Evolutionary conservation across 257 asterid genomes (phyloP).

Genomic region (Orobanche coerulescens): DNA sequence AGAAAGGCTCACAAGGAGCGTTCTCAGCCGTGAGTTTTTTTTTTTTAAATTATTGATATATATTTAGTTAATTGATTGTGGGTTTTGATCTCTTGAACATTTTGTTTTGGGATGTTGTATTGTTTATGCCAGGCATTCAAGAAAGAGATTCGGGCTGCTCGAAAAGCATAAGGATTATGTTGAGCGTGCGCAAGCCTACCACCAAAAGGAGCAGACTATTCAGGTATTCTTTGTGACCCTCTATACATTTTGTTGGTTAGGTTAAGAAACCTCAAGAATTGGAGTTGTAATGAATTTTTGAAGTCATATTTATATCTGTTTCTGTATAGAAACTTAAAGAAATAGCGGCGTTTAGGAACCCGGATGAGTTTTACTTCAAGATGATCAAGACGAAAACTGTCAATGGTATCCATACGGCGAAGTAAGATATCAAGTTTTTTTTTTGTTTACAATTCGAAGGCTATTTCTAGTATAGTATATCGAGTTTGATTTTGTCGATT

Average conservation of each 20-base stretch:
- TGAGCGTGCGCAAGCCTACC: slow-evolving; percentile 58
- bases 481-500: slow-evolving; percentile 19
- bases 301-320: not conserved
- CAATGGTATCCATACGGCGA: slow-evolving; percentile 57
- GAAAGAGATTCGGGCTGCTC: slow-evolving; percentile 67
- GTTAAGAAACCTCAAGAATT: not conserved
- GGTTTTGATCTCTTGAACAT: not conserved
- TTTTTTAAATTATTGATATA: not conserved
- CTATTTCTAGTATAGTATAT: not conserved
- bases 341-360: slow-evolving; percentile 76
- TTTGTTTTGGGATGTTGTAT: not conserved
- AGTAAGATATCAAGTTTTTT: slow-evolving; percentile 35
- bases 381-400: slow-evolving; percentile 56
- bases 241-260: not conserved
- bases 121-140: slow-evolving; percentile 35
- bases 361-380: slow-evolving; percentile 82
- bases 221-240: slow-evolving; percentile 33
- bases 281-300: not conserved
- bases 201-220: slow-evolving; percentile 57
- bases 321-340: slow-evolving; percentile 80
- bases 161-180: slow-evolving; percentile 94
- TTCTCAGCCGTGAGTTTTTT: slow-evolving; percentile 65
- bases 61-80: not conserved
- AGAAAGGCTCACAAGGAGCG: slow-evolving; percentile 88
- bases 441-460: not conserved